Evolutionary conservation across 108 stramenopile genomes (phyloP), one percentile per base, ranked within the genome.

Genomic region (Skeletonema menzelii): DNA sequence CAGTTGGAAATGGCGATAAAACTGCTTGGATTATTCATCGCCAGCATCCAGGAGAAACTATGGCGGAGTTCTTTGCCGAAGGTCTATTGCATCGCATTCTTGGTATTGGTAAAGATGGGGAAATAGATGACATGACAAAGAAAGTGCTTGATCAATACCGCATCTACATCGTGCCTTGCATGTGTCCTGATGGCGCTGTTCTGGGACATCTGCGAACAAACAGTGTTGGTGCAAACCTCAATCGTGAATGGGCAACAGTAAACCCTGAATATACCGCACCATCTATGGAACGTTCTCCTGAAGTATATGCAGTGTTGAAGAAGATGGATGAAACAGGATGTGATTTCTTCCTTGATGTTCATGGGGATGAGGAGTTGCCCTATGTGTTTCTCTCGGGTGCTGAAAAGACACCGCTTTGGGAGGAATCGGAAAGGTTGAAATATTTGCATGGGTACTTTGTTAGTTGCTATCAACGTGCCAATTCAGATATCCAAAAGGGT

Each of bases 351-450:
- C 59, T 91, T 67, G 95, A 96, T 71, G 77, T 94, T 15, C 95
- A 96, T 68, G 95, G 95, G 10, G 95, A 96, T 63, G 95, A 96
- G 68, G 93, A 91, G 46, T 38, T 96, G 40, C 93, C 92, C 0
- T 93, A 83, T 75, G 92, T 93, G 26, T 96, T 96, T 69, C 59
- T 94, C 34, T 85, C 87, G 19, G 93, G 93, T 10, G 86, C 93
- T n/a, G 92, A 94, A 47, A 86, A 84, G 58, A 79, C 79, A 24
- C 91, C 91, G 5, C 69, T 77, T 49, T 94, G 92, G 92, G 87
- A 84, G 10, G 59, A 70, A 27, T 65, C 63, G 40, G 71, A 72
- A 8, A 72, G 93, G 8, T 67, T 94, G 71, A 59, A 86, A 67
- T 65, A 71, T 27, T 80, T 94, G 70, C 92, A 96, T 57, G 95